phyloP scores from a whole-genome alignment of 257 asterid species.

The Paulownia fortunei region DNA sequence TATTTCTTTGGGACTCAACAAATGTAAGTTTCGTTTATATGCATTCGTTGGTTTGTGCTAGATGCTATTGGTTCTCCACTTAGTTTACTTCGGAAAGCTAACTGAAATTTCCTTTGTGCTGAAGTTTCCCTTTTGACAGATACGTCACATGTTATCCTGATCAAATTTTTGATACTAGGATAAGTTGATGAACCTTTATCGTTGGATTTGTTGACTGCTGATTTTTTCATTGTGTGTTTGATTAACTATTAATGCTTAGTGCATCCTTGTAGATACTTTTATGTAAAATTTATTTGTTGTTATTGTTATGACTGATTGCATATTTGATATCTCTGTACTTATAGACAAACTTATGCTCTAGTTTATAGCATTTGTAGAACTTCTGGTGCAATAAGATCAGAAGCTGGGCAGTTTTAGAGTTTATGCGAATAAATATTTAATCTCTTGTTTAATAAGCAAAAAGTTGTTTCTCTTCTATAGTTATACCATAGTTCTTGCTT shows the following conservation, averaged over 20 bases:
- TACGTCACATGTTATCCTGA: neutral
- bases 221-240: neutral
- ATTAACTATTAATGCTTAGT: constrained; percentile 14
- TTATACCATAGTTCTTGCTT: neutral
- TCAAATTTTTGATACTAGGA: neutral
- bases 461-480: neutral
- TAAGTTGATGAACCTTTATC: constrained; percentile 13
- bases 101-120: neutral
- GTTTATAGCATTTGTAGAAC: constrained; percentile 13
- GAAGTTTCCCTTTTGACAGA: neutral
- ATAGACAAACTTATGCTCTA: neutral
- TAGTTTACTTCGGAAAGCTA: constrained; percentile 1
- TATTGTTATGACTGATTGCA: neutral
- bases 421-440: neutral
- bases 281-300: neutral
- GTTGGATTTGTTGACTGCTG: neutral
- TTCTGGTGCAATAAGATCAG: neutral
- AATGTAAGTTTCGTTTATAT: constrained; percentile 64
- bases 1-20: constrained; percentile 87
- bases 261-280: neutral
- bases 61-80: neutral
- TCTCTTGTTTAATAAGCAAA: too few species aligned
- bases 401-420: neutral
- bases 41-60: neutral
- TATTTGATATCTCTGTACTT: neutral